These are phyloP conservation scores for Ascochyta clinopodiicola DNA, from an alignment of 2,329 filamentous ascomycete genomes.

Conservation along the genomic window DNA sequence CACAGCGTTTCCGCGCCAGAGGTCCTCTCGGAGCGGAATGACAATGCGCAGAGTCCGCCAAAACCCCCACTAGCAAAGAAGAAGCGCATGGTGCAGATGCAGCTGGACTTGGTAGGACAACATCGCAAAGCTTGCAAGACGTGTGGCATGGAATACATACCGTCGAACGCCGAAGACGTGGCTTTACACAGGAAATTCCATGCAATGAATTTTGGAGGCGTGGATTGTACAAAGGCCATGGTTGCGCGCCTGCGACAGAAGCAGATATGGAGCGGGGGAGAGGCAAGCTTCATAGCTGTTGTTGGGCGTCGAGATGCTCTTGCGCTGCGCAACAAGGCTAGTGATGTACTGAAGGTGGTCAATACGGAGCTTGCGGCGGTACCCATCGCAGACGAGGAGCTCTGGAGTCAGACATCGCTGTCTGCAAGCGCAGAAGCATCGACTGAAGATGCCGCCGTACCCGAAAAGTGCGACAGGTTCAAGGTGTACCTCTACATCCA, in stretches of 20 bases:
- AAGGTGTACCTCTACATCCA: conserved; percentile 68
- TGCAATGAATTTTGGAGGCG: conserved; percentile 65
- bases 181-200: conserved; percentile 70
- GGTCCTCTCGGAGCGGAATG: conserved; percentile 33
- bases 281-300: conserved; percentile 61
- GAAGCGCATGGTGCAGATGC: conserved; percentile 62
- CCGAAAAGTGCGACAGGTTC: conserved; percentile 55
- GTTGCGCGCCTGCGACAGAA: conserved; percentile 59
- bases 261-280: conserved; percentile 56
- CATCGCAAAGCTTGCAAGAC: conserved; percentile 63
- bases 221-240: conserved; percentile 66
- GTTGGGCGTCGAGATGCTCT: conserved; percentile 62
- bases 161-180: conserved; percentile 66
- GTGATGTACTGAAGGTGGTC: conserved; percentile 63
- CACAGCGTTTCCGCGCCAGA: conserved; percentile 20
- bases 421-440: conserved; percentile 1
- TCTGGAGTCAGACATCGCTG: conserved; percentile 60
- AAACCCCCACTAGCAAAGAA: conserved; percentile 36
- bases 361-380: conserved; percentile 68
- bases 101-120: conserved; percentile 64
- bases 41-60: conserved; percentile 44
- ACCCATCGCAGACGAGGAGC: conserved; percentile 61
- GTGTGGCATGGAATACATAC: conserved; percentile 72
- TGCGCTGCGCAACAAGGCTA: conserved; percentile 62
- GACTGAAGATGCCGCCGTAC: conserved; percentile 39